Evolutionary conservation across 2,329 filamentous ascomycete species (phyloP).

Genomic region (Pseudogymnoascus sp.): DNA sequence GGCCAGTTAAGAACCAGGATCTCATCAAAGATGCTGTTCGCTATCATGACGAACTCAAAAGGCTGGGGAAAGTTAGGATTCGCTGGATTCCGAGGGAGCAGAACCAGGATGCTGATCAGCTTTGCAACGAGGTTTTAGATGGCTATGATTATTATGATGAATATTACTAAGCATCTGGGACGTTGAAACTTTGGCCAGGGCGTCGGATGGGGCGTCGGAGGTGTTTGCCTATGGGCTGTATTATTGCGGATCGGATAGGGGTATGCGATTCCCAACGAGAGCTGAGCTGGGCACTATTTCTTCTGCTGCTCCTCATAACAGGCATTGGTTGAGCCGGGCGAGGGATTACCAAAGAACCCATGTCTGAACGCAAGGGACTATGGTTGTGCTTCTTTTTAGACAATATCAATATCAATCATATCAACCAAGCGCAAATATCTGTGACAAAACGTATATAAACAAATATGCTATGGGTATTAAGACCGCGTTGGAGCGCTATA

Average conservation of each 20-base stretch:
- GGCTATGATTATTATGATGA: conserved; percentile 10
- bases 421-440: background rate
- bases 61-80: too few species aligned
- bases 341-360: background rate
- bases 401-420: background rate
- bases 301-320: background rate
- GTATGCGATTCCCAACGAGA: background rate
- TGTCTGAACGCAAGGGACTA: background rate
- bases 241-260: background rate
- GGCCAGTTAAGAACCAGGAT: too few species aligned
- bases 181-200: background rate
- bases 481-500: background rate
- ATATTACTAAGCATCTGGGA: background rate
- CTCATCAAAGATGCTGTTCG: too few species aligned
- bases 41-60: too few species aligned
- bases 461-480: background rate
- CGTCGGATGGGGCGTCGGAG: too few species aligned
- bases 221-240: background rate
- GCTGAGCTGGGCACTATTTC: background rate
- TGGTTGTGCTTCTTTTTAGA: background rate
- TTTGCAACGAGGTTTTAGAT: conserved; percentile 30
- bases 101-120: conserved; percentile 29
- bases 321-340: background rate
- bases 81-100: conserved; percentile 29
- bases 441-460: background rate